Evolutionary conservation across 331 rosid species (phyloP), one percentile per base, ranked within the genome.

Genomic region (Spiraea crenata): DNA sequence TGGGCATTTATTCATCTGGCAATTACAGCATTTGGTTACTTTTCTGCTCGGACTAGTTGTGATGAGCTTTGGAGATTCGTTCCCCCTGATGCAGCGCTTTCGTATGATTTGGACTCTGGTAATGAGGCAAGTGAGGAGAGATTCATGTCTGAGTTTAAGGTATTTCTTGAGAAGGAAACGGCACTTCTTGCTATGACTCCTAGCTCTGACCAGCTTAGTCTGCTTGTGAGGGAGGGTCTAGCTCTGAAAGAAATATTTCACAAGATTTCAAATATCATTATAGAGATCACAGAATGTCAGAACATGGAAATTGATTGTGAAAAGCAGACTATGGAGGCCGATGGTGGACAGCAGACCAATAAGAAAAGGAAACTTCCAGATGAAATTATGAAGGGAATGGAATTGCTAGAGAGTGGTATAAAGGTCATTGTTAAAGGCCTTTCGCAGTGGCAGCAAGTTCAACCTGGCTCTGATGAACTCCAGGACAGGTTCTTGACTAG

Each of bases 1-100:
- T 93, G 97, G 98, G 96, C 96, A 67, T 70, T 89, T 45, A 64
- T 79, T 73, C 96, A 93, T 72, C 76, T 87, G 89, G 92, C 95
- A 65, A 31, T 90, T 38, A 74, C 86, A 9, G 88, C 97, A 69
- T 90, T 93, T 62, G 97, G 92, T 73, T 82, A 80, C 76, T 93
- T 87, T 74, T 89, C 96, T n/a, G 84, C 83, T 35, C 82, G 81
- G 39, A 84, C 97, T 20, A 67, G 54, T 57, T 89, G 95, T 70
- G 69, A 71, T 66, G 80, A 85, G 80, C 89, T 93, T 63, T 90
- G 96, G 98, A 79, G 89, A 76, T 91, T 89, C 52, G 90, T 93
- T 46, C 99, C 96, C 20, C 71, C 77, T 1, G 69, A 85, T 69
- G 95, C 99, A 37, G 95, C 97, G 41, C 97, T 93, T 67, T 89